These are phyloP conservation scores for Sungouiozyma ichnusensis DNA, from an alignment of 805 yeast genomes.

Conservation along the genomic window DNA sequence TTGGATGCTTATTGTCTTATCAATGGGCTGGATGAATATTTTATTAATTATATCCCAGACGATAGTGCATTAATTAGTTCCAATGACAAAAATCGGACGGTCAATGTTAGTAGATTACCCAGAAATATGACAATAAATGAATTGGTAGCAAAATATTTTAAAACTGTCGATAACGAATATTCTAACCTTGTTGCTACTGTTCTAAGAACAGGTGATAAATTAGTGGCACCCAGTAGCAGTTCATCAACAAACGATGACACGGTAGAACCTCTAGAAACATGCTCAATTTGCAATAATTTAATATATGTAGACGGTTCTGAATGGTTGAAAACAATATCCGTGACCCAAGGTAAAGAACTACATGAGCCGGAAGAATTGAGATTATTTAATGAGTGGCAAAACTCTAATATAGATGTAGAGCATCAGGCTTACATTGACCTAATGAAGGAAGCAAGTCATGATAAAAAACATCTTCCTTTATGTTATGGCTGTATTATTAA, in stretches of 20 bases:
- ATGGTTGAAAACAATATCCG: conserved; percentile 67
- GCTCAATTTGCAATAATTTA: conserved; percentile 47
- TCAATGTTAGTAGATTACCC: conserved; percentile 16
- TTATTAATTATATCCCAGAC: conserved; percentile 14
- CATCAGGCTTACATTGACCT: conserved; percentile 10
- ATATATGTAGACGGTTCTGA: conserved; percentile 47
- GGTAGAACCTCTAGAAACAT: too few relatives aligned
- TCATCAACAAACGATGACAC: conserved; percentile 5
- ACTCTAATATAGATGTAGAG: conserved; percentile 16
- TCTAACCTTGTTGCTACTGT: conserved; percentile 90
- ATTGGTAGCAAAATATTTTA: conserved; percentile 62
- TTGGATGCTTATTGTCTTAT: conserved; percentile 40
- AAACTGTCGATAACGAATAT: conserved; percentile 61
- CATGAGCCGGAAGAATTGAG: conserved; percentile 33
- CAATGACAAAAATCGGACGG: conserved; percentile 30
- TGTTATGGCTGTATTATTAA: conserved; percentile 75
- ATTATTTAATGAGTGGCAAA: conserved; percentile 29
- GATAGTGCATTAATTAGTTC: conserved; percentile 16
- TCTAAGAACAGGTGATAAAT: conserved; percentile 75
- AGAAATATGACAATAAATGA: conserved; percentile 77
- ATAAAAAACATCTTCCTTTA: conserved; percentile 25
- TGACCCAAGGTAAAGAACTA: conserved; percentile 42
- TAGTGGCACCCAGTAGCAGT: conserved; percentile 37
- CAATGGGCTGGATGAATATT: conserved; percentile 29
- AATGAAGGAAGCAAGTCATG: conserved; percentile 13